Base-by-base conservation (phyloP, 2,329 filamentous ascomycete genomes). In the Cladosporium sphaerospermum region DNA sequence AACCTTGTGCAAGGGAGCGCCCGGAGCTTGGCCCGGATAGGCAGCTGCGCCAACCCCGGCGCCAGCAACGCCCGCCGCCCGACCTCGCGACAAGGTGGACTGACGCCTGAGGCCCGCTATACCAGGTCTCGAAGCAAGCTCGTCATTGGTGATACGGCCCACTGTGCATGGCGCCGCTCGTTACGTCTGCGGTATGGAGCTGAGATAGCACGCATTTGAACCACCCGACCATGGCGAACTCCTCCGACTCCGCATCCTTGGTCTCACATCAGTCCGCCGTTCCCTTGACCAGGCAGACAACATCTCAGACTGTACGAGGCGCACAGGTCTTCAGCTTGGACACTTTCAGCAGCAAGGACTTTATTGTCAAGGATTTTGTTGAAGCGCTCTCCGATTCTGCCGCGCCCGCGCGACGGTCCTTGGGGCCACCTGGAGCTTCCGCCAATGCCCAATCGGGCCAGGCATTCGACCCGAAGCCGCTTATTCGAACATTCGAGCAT, bases 331-430 rank as follows among this genome's bases (percentile, higher is more conserved):
- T 96, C 74, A 89, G 84, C 9, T 78, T 97, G 56, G 89, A 96
- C 42, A 90, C 91, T 53, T 79, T 79, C 68, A 73, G 74, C 43
- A 75, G 69, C 61, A 74, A 74, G 62, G 93, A 97, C 73, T 99
- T 97, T 67, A 96, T 97, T 58, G 92, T 97, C 60, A 90, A 95
- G 66, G 93, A 99, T 74, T 99, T 99, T 68, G 85, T 99, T 63
- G 95, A 99, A 69, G 83, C 85, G 48, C 83, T 99, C 54, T 93
- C 92, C 47, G 91, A 97, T 58, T 87, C 79, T 61, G 88, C 89
- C 18, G 81, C 89, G 34, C 85, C 88, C n/a, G 77, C 79, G 65
- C 88, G 93, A 51, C 86, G 88, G 55, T 96, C 91, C 11, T 19
- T 49, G 6, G 43, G 45, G 32, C 84, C 81, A 7, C 78, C 81